Percentiles rank a stretch among this genome's conserved stretches.
Evolutionary conservation across 441 rosid species (phyloP).

Genomic region (Croton laevigatus): DNA sequence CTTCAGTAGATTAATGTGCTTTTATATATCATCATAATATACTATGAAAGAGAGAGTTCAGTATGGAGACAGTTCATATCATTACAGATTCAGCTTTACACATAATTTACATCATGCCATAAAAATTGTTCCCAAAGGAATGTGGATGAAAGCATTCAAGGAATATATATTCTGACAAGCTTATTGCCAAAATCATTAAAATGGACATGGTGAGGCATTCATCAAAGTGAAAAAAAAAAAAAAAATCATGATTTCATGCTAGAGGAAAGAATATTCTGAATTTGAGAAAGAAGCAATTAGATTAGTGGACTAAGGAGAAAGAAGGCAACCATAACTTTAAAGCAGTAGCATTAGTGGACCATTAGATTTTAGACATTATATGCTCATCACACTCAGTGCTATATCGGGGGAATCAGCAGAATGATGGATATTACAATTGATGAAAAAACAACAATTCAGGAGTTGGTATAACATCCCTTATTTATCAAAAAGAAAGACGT

Average conservation of each 20-base stretch:
- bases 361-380: neutral
- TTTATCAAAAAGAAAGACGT: neutral
- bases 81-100: neutral
- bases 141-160: neutral
- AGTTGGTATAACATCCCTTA: neutral
- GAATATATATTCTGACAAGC: neutral
- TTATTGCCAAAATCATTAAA: neutral
- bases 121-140: neutral
- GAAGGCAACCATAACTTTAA: neutral
- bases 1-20: neutral
- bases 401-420: neutral
- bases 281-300: neutral
- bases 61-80: neutral
- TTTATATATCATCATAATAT: neutral
- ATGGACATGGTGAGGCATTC: neutral
- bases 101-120: neutral
- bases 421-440: neutral
- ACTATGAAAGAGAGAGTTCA: neutral
- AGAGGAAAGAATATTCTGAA: too few relatives aligned
- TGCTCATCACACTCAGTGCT: neutral
- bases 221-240: too few relatives aligned
- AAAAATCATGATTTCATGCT: neutral
- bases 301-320: neutral
- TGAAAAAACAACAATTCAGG: neutral
- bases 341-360: neutral